These are phyloP conservation scores for Septoria petroselini DNA, from an alignment of 2,329 filamentous ascomycete species.

Conservation along the genomic window DNA sequence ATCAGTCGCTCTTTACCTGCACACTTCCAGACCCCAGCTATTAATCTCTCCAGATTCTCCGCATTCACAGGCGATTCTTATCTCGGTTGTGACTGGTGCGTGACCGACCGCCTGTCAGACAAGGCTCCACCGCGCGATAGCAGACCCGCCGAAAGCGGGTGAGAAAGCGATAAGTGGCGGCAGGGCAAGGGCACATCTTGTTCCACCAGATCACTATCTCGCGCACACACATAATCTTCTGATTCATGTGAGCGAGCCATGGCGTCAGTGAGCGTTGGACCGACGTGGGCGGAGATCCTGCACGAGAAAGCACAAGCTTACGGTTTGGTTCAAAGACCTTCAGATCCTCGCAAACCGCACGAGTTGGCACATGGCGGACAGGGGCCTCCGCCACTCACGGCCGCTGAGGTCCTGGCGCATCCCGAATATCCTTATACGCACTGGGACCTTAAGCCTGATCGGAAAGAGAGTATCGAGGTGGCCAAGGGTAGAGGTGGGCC, in stretches of 20 bases:
- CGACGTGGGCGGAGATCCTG: constrained; percentile 18
- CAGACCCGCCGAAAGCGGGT: constrained; percentile 1
- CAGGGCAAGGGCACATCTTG: not conserved
- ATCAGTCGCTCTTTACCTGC: too few species aligned
- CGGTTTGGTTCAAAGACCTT: constrained; percentile 17
- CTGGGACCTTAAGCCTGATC: constrained; percentile 67
- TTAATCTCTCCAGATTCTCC: constrained; percentile 1
- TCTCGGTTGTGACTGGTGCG: not conserved
- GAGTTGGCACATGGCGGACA: constrained; percentile 21
- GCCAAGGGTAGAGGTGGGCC: constrained; percentile 71
- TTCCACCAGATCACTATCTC: constrained; percentile 2
- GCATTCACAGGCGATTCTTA: constrained; percentile 6
- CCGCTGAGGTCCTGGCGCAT: constrained; percentile 60
- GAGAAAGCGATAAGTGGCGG: constrained; percentile 4
- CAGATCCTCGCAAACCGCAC: constrained; percentile 20
- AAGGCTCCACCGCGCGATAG: constrained; percentile 1
- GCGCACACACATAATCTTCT: too few species aligned
- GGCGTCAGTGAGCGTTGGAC: constrained; percentile 18
- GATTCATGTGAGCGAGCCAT: constrained; percentile 9
- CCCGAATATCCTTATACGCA: constrained; percentile 64
- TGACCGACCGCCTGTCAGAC: constrained; percentile 4
- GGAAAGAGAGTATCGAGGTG: constrained; percentile 59
- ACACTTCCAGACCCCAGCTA: too few species aligned
- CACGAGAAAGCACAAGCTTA: constrained; percentile 19
- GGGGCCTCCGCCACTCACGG: constrained; percentile 43